These are phyloP conservation scores for Pleurozium schreberi DNA, from an alignment of 225 moss, liverwort and hornwort genomes.

Conservation along the genomic window DNA sequence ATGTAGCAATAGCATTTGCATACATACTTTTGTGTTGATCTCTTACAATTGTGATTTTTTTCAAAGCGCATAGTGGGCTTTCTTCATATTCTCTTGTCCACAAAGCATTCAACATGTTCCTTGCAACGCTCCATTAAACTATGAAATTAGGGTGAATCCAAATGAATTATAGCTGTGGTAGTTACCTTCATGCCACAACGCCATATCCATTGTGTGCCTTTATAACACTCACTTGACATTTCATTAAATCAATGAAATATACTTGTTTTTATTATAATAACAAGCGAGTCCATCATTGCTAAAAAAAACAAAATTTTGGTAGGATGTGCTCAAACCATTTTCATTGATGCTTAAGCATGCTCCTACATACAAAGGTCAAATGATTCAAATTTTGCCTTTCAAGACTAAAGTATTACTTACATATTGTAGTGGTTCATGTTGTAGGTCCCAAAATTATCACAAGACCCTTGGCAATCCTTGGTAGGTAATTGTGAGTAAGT, in stretches of 20 bases:
- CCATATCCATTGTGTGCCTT: too few relatives aligned
- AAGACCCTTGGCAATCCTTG: too few relatives aligned
- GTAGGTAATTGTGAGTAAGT: too few relatives aligned
- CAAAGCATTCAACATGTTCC: fast-evolving
- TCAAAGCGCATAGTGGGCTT: background rate
- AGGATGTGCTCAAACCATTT: too few relatives aligned
- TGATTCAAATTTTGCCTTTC: too few relatives aligned
- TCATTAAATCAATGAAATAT: background rate
- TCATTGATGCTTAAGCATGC: too few relatives aligned
- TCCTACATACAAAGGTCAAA: too few relatives aligned
- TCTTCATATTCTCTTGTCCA: background rate
- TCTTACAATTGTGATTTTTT: background rate
- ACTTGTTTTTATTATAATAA: background rate
- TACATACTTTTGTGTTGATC: background rate
- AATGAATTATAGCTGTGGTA: background rate
- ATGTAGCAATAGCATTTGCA: background rate
- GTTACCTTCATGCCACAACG: background rate
- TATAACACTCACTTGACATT: background rate
- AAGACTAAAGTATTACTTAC: too few relatives aligned
- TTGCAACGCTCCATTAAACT: background rate
- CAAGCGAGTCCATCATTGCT: too few relatives aligned
- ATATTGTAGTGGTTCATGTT: too few relatives aligned
- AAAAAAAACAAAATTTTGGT: too few relatives aligned
- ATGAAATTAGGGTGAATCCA: background rate
- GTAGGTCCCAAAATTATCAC: too few relatives aligned